These are phyloP conservation scores for Globisporangium solare DNA, from an alignment of 352 stramenopile genomes.

Conservation along the genomic window DNA sequence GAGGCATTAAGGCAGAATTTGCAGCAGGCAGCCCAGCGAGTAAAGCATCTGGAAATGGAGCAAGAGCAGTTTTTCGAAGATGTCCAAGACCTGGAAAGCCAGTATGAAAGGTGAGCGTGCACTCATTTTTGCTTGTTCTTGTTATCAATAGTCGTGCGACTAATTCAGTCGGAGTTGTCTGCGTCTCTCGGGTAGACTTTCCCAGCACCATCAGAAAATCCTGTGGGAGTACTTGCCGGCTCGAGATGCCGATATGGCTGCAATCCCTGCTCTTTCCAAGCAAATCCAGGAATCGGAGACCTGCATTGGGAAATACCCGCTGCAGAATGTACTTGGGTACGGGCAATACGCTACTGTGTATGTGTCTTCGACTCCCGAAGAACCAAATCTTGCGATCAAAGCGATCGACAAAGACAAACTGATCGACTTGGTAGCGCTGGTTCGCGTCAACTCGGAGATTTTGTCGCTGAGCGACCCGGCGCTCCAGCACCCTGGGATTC, in stretches of 20 bases:
- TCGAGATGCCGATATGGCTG: constrained; percentile 40
- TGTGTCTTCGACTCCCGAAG: constrained; percentile 22
- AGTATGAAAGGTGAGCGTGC: constrained; percentile 50
- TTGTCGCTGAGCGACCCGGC: constrained; percentile 53
- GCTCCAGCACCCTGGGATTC: constrained; percentile 59
- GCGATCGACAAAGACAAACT: constrained; percentile 85
- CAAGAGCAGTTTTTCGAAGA: constrained; percentile 81
- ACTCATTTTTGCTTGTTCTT: constrained; percentile 2
- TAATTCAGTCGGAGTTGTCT: too few relatives aligned
- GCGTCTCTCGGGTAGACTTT: constrained; percentile 18
- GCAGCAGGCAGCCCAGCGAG: constrained; percentile 43
- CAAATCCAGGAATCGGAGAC: constrained; percentile 48
- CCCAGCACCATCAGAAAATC: constrained; percentile 51
- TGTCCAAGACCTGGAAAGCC: constrained; percentile 64
- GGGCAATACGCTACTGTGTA: constrained; percentile 84
- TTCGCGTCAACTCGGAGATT: constrained; percentile 81
- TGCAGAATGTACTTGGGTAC: constrained; percentile 72
- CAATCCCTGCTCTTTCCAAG: constrained; percentile 44
- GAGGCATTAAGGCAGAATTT: constrained; percentile 39
- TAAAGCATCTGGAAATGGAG: constrained; percentile 79
- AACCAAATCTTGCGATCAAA: constrained; percentile 61
- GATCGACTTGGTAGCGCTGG: constrained; percentile 56
- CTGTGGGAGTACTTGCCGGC: constrained; percentile 76
- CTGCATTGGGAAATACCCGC: constrained; percentile 57
- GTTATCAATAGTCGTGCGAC: too few relatives aligned